Base-by-base conservation (phyloP, 164 flowering plant genomes). In the Warburgia ugandensis region DNA sequence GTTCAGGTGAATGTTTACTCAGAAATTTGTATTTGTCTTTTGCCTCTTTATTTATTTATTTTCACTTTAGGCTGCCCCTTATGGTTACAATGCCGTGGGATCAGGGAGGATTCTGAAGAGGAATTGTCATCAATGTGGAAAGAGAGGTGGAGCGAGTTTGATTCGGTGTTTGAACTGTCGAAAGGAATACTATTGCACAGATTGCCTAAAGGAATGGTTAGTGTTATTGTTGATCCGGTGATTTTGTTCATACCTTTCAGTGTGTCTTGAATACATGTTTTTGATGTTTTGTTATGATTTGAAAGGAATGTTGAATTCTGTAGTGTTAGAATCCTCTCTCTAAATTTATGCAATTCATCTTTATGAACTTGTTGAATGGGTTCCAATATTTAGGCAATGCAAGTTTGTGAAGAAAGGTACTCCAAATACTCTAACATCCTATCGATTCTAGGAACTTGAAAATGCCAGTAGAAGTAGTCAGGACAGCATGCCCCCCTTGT, bases 1-100 rank as follows among this genome's bases (percentile, higher is more conserved):
- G 56, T 76, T 66, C 75, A 83, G 97, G 97, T 85, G 42, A 31
- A 26, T 37, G 26, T n/a, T 45, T 22, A 26, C 4, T 2, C 41
- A 6, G 25, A 12, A 13, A 0, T 14, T 27, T n/a, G 2, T 21
- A 5, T 20, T 17, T 3, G 20, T 22, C 22, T 30, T 21, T 17
- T 48, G 17, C 28, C 2, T 48, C 37, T 16, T 38, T 16, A 13
- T 38, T 21, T 19, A 35, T 36, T 35, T 6, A 37, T 30, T 30
- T 14, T 28, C n/a, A 4, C 19, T 52, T 27, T 16, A 52, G 55
- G 19, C 39, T 52, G 55, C 27, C 27, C 45, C 55, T 52, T 26
- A 10, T 17, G n/a, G 37, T 23, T 42, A 29, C 17, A 25, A 23
- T 22, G 28, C 14, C 19, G 26, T 19, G 42, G 17, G 49, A 35